These are phyloP conservation scores for Trichoderma citrinoviride DNA, from an alignment of 2,329 filamentous ascomycete genomes.

Conservation along the genomic window DNA sequence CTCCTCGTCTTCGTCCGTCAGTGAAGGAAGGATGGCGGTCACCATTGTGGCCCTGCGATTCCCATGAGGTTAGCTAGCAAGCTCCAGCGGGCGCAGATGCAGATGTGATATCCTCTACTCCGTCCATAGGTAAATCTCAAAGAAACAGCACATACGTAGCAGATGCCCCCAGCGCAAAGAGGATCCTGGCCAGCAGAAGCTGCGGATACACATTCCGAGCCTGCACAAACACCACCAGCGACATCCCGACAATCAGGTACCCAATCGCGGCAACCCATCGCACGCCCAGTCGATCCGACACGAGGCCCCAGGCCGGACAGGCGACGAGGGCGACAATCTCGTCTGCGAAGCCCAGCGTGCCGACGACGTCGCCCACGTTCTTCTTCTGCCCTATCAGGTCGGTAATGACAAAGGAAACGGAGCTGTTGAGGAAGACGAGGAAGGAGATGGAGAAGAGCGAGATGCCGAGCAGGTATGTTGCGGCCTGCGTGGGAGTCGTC, in stretches of 20 bases:
- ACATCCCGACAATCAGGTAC: constrained; percentile 75
- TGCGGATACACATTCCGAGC: constrained; percentile 85
- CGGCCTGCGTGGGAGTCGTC: constrained; percentile 60
- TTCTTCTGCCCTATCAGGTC: constrained; percentile 73
- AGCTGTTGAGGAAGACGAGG: constrained; percentile 85
- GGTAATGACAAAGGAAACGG: constrained; percentile 80
- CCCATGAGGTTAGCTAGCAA: neutral
- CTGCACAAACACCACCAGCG: constrained; percentile 79
- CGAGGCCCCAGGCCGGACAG: constrained; percentile 74
- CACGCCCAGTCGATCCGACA: constrained; percentile 75
- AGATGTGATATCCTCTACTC: neutral
- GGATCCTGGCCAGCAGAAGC: constrained; percentile 74
- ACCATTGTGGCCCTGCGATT: constrained; percentile 78
- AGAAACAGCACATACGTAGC: constrained; percentile 61
- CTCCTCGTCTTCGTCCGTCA: constrained; percentile 52
- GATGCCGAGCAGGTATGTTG: constrained; percentile 76
- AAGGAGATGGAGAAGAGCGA: constrained; percentile 86
- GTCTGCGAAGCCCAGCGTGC: constrained; percentile 80
- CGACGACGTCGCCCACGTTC: constrained; percentile 75
- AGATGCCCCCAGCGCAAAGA: constrained; percentile 90
- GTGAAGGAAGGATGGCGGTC: constrained; percentile 80
- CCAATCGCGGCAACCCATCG: constrained; percentile 71
- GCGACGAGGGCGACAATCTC: constrained; percentile 78
- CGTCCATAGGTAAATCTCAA: neutral
- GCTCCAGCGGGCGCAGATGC: neutral